Evolutionary conservation across 306 rosid species (phyloP).

Genomic region (Leucaena leucocephala): DNA sequence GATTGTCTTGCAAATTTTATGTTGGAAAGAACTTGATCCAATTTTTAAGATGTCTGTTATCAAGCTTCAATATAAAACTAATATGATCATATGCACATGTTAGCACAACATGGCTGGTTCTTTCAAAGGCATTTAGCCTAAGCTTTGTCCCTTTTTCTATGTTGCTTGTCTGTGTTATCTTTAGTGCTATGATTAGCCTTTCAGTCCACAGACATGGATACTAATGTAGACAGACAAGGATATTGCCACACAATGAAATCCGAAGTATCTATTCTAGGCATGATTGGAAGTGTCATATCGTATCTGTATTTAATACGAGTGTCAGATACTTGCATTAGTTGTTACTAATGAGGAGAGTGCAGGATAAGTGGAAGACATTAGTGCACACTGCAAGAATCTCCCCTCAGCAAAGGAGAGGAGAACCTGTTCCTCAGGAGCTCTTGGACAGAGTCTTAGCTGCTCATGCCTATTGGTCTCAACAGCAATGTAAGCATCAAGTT

Average conservation of each 20-base stretch:
- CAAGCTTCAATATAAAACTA: not conserved
- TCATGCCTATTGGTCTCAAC: constrained; percentile 79
- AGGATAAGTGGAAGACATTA: constrained; percentile 89
- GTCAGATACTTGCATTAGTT: not conserved
- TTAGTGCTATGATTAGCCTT: not conserved
- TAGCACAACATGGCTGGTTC: not conserved
- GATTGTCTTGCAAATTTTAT: not conserved
- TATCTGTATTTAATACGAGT: not conserved
- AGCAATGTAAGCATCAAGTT: constrained; percentile 54
- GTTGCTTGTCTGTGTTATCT: not conserved
- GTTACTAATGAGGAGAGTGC: constrained; percentile 28
- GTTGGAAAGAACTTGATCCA: not conserved
- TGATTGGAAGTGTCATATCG: not conserved
- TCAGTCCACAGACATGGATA: not conserved
- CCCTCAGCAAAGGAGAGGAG: constrained; percentile 80
- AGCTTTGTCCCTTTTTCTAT: not conserved
- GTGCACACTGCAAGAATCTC: constrained; percentile 87
- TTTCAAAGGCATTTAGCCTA: not conserved
- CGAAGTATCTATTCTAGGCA: too few species aligned
- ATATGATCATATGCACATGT: not conserved
- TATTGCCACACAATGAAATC: not conserved
- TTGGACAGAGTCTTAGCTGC: constrained; percentile 74
- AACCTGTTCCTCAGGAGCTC: constrained; percentile 83
- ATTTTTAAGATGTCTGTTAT: not conserved
- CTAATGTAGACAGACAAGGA: not conserved